Evolutionary conservation across 208 protist species (phyloP), one percentile per base, ranked within the genome.

Genomic region (Herpetomonas muscarum): DNA sequence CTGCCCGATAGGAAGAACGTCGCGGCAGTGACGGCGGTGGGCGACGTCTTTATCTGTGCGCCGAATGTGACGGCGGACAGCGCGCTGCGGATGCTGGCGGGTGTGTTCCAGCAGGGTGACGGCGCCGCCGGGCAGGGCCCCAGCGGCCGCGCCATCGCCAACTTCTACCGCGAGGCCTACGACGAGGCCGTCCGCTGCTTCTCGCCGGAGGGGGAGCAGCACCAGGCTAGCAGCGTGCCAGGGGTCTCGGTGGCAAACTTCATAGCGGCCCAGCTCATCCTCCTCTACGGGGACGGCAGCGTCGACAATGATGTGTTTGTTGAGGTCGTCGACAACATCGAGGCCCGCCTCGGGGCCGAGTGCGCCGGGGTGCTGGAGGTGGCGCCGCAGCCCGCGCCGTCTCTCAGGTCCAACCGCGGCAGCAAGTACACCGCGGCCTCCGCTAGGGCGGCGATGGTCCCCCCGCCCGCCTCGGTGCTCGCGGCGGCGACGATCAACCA

Each of bases 131-230:
- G 61, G n/a, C 51, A 41, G 26, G 55, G 61, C 13, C 49, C 55
- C 1, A 74, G 51, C 30, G 51, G 59, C 3, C 46, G 55, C 26
- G 46, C 39, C 7, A 80, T 68, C 47, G 69, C 68, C 52, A 54
- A 45, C 10, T 41, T 74, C 25, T 66, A 72, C 29, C 10, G 37
- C 1, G 55, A 52, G 19, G 69, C 64, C n/a, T 78, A 85, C 67
- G 67, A 76, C 28, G 64, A 70, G 26, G 72, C 78, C 13, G 70
- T 69, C 21, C 54, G 61, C 22, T 37, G 46, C 37, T 85, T 92
- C 57, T 74, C 70, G 21, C 32, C 56, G 2, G 62, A 64, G 49
- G 52, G 65, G 13, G 75, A 87, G 61, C 79, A 81, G 1, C 52
- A 48, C 21, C 59, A 53, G 2, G 24, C n/a, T n/a, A n/a, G n/a